Evolutionary conservation across 768 basidiomycete species (phyloP), one percentile per base, ranked within the genome.

Genomic region (Hygrophorus russula): DNA sequence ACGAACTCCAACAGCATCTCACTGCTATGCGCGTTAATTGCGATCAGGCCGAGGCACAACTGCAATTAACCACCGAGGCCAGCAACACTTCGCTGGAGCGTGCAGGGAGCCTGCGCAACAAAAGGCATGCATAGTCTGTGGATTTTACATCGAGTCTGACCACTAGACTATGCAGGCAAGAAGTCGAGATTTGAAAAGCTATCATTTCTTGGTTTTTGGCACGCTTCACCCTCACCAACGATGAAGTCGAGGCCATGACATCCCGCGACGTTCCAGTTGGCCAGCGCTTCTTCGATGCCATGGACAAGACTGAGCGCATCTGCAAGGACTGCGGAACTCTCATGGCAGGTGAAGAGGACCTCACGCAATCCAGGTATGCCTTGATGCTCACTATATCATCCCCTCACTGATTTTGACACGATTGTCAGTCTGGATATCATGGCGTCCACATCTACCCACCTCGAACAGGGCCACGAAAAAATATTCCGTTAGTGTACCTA

Each of bases 391-490:
- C 6, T 5, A 12, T 15, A n/a, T n/a, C 30, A 24, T 18, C 15
- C 17, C 3, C 30, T 18, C 36, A 37, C 27, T n/a, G n/a, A 28
- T 8, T 17, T 10, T 41, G 31, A 29, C 42, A 20, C 44, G 27
- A 46, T 29, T 6, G 46, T 13, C 50, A 96, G 93, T 2, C 62
- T 88, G 36, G 94, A 97, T 54, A 89, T 97, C 46, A 89, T 97
- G 78, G 66, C 82, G 0, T 68, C 78, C 6, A 96, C 89, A 0
- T 80, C 83, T 0, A 68, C 78, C 7, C 73, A 88, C 48, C 76
- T 97, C 36, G 92, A 98, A 56, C 79, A 85, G 50, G 93, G 82
- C 2, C 92, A 87, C 60, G 80, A 87, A 46, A 97, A 96, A 63
- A 76, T 93, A 33, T 71, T 82, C 45, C 80, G 90, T 18, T 93